Evolutionary conservation across 1,284 basidiomycete genomes (phyloP), one percentile per base, ranked within the genome.

Genomic region (Thecaphora thlaspeos): DNA sequence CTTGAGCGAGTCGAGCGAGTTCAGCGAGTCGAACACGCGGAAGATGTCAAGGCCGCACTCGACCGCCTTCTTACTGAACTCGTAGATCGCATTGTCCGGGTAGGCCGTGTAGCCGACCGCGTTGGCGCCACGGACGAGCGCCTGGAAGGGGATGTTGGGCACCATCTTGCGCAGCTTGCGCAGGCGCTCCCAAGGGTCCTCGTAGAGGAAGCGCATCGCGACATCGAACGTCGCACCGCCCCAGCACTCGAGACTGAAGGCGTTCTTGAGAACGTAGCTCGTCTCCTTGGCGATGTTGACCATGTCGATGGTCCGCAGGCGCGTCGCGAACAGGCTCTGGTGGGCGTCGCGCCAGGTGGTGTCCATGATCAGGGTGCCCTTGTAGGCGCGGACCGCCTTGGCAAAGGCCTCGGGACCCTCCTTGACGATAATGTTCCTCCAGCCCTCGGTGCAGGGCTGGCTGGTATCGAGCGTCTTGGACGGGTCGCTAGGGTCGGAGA

Each of bases 311-410:
- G 95, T 98, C 68, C 95, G 87, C 65, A 99, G 84, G 70, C 95
- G 89, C 30, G 95, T 99, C 43, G 95, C 95, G 58, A 99, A 86
- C 44, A 99, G 83, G 45, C 91, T 95, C 80, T 99, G 95, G 80
- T 99, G 95, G 42, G 95, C 95, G 79, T 99, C 95, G 80, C 95
- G 89, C 94, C 95, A 98, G 10, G 94, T 98, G 45, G 94, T 98
- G 61, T 77, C 82, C 80, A 81, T 81, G 68, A 81, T 81, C 50
- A 81, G 76, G 60, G 87, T 88, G 62, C 95, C 95, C 50, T 91
- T 91, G 81, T 99, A 98, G 66, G 88, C 88, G 70, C 95, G 87
- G 48, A 98, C 91, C 28, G 95, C 95, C 82, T 94, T 96, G 56
- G 95, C 95, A 77, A 99, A 99, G 1, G 91, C 95, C 80, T 93